Base-by-base conservation (phyloP, 108 stramenopile genomes). In the Schizochytrium sp. region DNA sequence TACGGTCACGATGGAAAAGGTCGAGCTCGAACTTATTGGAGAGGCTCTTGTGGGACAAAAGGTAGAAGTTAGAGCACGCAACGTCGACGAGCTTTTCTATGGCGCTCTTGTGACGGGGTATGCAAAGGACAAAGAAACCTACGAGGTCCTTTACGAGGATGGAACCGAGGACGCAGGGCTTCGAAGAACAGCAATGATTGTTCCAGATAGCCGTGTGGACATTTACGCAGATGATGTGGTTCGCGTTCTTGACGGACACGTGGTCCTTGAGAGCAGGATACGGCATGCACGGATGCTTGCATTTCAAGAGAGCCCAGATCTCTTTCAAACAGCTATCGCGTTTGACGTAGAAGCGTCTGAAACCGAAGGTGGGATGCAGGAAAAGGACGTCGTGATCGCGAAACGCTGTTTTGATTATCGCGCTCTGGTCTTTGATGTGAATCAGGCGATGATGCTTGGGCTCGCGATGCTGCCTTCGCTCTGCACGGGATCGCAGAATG, bases 11-110 rank as follows among this genome's bases (percentile, higher is more conserved):
- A 34, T 34, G 34, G 34, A 34, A 2, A 2, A 34, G 34, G 34
- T 34, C 34, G 34, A 34, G 34, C 34, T 34, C 34, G 34, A 34
- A 34, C 34, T 34, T 34, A 34, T 34, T 69, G 63, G 63, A 6
- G 6, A 69, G 21, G 63, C 25, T 6, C 63, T 69, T 23, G 76
- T 83, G 19, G 76, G 76, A 23, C 28, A 8, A 6, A 83, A 55
- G 28, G 76, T 83, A 12, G 76, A 83, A 28, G 76, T 83, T 23
- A 4, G 76, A n/a, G 76, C 76, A 23, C 19, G 51, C 51, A 83
- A 83, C 51, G 76, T 83, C 2, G 76, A 83, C 76, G 76, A 83
- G 28, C 51, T 83, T 10, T 83, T 53, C 76, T 83, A 83, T 53
- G 76, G 48, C 2, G 76, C 76, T 8, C 48, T 53, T 12, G 23